Evolutionary conservation across 495 filamentous ascomycete species (phyloP), one percentile per base, ranked within the genome.

Genomic region (Hyaloscypha variabilis): DNA sequence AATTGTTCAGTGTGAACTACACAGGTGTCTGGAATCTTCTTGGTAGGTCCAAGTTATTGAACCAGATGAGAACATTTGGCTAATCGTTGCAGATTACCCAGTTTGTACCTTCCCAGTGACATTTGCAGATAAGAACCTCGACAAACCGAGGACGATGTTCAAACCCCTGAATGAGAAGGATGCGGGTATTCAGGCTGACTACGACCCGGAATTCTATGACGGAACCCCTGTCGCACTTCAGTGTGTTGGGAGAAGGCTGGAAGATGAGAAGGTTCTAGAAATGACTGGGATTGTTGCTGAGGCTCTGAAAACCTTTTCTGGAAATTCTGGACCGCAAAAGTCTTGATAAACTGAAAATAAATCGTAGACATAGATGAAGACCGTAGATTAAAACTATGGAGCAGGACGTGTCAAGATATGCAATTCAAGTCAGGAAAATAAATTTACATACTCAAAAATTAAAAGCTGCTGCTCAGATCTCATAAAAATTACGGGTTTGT

Each of bases 201-300:
- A 72, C 51, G 80, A 84, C 52, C 73, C 81, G 0, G 80, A 81
- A 54, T 74, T 75, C 10, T 82, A 83, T 54, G 69, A 83, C 62
- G 80, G 80, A 6, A 79, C 73, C 1, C 81, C 81, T 0, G 79
- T 83, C 14, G 78, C 75, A 0, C 67, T 85, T n/a, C 82, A 84
- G 69, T 70, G 82, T 61, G 79, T 84, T 25, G 79, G 75, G 0
- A 62, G 82, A 17, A 74, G 77, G 49, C 72, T 83, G 58, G 78
- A 78, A 66, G 82, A 85, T 62, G 82, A 85, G 69, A 79, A 78
- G 68, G 74, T 79, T 0, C 56, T 80, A 67, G 76, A 75, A 24
- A 78, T 83, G 70, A 72, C 63, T 1, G 67, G 68, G 11, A 64
- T 70, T 25, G 62, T 70, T 49, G 62, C 65, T 25, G 65, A 70